These are phyloP conservation scores for Cutaneotrichosporon arboriforme DNA, from an alignment of 1,284 basidiomycete species.

Conservation along the genomic window DNA sequence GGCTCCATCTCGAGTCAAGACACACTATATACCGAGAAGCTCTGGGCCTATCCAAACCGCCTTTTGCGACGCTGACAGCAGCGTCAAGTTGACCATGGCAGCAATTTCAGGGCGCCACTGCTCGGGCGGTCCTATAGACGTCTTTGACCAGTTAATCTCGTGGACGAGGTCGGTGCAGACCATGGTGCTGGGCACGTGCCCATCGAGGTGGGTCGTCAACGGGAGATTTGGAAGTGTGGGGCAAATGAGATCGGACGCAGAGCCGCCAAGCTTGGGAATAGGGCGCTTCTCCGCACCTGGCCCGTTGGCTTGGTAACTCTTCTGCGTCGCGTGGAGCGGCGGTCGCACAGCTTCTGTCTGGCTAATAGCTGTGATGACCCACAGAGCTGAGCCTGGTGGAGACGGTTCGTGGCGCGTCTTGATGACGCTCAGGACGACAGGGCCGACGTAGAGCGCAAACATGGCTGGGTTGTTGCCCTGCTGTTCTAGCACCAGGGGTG, in stretches of 20 bases:
- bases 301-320: background rate
- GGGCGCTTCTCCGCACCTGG: no score
- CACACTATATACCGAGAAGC: slow-evolving; percentile 30
- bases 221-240: no score
- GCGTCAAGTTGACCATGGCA: background rate
- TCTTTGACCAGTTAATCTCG: slow-evolving; percentile 32
- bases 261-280: no score
- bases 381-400: background rate
- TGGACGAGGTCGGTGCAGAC: background rate
- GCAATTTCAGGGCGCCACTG: slow-evolving; percentile 14
- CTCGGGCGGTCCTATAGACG: slow-evolving; percentile 26
- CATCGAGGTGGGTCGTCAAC: no score
- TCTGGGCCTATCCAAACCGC: slow-evolving; percentile 36
- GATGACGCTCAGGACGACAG: slow-evolving; percentile 1
- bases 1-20: background rate
- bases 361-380: background rate
- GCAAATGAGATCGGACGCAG: no score
- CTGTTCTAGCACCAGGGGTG: background rate
- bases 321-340: background rate
- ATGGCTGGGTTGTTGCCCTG: background rate
- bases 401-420: slow-evolving; percentile 7
- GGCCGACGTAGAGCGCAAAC: slow-evolving; percentile 4
- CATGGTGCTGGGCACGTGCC: no score
- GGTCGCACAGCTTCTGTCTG: background rate
- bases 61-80: slow-evolving; percentile 12